Percentiles rank a stretch among this genome's conserved stretches.
Conservation (phyloP, 1,284 basidiomycete genomes). For the Rhodotorula glutinis region DNA sequence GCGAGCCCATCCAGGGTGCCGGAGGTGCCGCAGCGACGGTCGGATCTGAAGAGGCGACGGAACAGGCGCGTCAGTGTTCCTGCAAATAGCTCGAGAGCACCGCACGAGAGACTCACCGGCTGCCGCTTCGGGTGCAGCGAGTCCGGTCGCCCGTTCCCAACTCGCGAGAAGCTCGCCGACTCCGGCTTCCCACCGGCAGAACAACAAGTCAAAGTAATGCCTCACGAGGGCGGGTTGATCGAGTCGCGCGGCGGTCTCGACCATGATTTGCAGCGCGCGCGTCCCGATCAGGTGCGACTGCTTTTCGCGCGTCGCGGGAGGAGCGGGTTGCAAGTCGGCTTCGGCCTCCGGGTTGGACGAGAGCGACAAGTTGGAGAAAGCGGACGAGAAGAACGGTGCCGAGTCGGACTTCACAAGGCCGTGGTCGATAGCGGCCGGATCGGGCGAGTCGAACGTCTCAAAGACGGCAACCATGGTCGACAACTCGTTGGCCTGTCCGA, state of each 20-base stretch:
- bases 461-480: conserved; percentile 32
- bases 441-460: conserved; percentile 33
- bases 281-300: conserved; percentile 32
- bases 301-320: conserved; percentile 1
- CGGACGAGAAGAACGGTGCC: conserved; percentile 1
- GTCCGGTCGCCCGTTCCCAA: conserved; percentile 21
- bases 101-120: neutral
- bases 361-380: conserved; percentile 31
- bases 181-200: conserved; percentile 21
- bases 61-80: neutral
- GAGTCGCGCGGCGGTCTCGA: conserved; percentile 23
- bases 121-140: neutral
- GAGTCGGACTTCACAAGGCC: too few species aligned
- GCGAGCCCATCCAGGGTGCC: neutral
- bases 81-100: too few species aligned
- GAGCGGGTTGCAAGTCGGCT: neutral
- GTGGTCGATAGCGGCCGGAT: neutral
- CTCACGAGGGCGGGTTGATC: conserved; percentile 14
- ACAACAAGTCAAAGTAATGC: conserved; percentile 37
- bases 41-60: too few species aligned
- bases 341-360: neutral
- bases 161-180: conserved; percentile 7
- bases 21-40: too few species aligned
- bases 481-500: conserved; percentile 27
- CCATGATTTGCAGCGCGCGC: conserved; percentile 23